phyloP scores from a whole-genome alignment of 306 rosid genomes.

The Cicer chorassanicum region DNA sequence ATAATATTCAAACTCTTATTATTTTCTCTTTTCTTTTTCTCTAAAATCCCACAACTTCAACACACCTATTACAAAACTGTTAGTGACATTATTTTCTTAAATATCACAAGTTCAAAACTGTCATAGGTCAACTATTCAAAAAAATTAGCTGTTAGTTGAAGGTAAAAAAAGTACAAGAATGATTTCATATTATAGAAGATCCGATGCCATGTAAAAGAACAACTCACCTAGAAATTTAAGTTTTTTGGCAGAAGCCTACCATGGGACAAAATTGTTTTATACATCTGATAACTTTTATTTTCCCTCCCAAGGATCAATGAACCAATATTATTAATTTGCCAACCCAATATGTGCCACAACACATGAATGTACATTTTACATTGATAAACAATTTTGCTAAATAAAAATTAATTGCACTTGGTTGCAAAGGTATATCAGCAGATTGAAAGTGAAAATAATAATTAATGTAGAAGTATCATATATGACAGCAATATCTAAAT shows the following conservation, averaged over 20 bases:
- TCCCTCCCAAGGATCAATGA: background rate
- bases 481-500: background rate
- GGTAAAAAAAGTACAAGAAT: background rate
- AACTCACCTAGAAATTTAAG: constrained; percentile 6
- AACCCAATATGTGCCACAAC: constrained; percentile 10
- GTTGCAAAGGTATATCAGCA: constrained; percentile 26
- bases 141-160: background rate
- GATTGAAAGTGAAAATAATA: constrained; percentile 4
- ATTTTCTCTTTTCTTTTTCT: too few species aligned
- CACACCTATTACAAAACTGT: background rate
- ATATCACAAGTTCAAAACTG: constrained; percentile 17
- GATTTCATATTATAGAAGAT: constrained; percentile 1
- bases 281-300: constrained; percentile 10
- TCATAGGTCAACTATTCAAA: constrained; percentile 19
- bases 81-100: background rate
- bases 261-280: background rate
- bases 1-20: too few species aligned
- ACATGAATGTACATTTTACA: constrained; percentile 2
- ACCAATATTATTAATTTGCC: constrained; percentile 23
- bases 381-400: background rate
- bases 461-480: constrained; percentile 8
- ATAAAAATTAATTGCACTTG: constrained; percentile 6
- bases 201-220: background rate
- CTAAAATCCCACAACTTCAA: too few species aligned
- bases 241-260: background rate